Percentiles rank a stretch among this genome's conserved stretches.
phyloP scores from a whole-genome alignment of 345 rosid species.

The Populus deltoides region DNA sequence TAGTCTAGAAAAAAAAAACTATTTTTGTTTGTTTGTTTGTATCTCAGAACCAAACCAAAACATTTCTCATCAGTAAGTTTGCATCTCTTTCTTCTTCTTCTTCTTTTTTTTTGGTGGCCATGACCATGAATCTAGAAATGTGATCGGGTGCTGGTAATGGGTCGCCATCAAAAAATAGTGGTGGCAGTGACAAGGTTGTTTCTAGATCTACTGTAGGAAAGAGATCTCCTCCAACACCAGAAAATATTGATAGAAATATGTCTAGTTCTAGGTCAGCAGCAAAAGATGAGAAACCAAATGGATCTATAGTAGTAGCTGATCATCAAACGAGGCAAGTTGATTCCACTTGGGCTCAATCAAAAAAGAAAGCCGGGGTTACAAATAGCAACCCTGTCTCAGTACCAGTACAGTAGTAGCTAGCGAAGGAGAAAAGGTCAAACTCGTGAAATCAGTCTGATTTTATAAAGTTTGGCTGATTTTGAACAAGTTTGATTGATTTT shows the following conservation, averaged over 20 bases:
- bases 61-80: background rate
- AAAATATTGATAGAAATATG: conserved; percentile 43
- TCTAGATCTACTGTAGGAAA: conserved; percentile 52
- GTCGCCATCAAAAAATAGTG: conserved; percentile 45
- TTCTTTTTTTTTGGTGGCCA: conserved; percentile 6
- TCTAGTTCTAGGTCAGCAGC: conserved; percentile 13
- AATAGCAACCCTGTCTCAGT: too few species aligned
- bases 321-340: too few species aligned
- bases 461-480: too few species aligned
- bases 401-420: too few species aligned
- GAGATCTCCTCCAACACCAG: conserved; percentile 49
- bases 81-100: background rate
- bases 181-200: conserved; percentile 28
- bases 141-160: conserved; percentile 40
- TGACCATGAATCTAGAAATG: conserved; percentile 62
- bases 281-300: conserved; percentile 41
- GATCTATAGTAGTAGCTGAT: too few species aligned
- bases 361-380: too few species aligned
- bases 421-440: too few species aligned
- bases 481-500: too few species aligned
- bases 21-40: background rate
- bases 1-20: background rate
- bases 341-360: too few species aligned
- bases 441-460: too few species aligned
- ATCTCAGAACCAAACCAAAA: background rate